Evolutionary conservation across 2,329 filamentous ascomycete genomes (phyloP).

Genomic region (Decorospora gaudefroyi): DNA sequence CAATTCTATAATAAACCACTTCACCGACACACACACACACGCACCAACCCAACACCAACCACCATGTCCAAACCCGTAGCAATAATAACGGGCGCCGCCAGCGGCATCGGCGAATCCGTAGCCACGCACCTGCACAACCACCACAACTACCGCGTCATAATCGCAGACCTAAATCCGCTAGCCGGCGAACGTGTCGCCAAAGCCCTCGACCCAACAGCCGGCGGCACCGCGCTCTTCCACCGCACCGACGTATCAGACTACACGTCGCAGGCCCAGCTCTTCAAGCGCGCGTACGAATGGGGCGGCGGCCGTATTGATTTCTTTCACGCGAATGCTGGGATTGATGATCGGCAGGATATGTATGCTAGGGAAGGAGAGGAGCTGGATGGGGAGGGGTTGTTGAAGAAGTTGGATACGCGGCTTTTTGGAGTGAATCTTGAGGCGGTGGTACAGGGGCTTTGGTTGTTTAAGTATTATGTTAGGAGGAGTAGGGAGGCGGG

Average conservation of each 20-base stretch:
- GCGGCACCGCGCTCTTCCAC: conserved; percentile 44
- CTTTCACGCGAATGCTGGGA: conserved; percentile 52
- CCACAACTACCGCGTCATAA: conserved; percentile 50
- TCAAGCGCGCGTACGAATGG: conserved; percentile 50
- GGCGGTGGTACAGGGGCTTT: conserved; percentile 50
- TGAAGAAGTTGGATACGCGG: conserved; percentile 47
- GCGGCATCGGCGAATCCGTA: conserved; percentile 53
- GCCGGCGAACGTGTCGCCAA: conserved; percentile 34
- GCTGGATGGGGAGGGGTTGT: conserved; percentile 43
- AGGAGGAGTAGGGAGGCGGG: conserved; percentile 43
- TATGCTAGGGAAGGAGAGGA: conserved; percentile 38
- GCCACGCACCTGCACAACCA: conserved; percentile 49
- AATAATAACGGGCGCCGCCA: conserved; percentile 53
- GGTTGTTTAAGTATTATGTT: conserved; percentile 52
- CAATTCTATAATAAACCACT: too few relatives aligned
- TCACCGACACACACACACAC: too few relatives aligned
- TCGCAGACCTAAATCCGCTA: conserved; percentile 51
- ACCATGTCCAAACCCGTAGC: conserved; percentile 49
- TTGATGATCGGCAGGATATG: conserved; percentile 48
- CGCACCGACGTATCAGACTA: conserved; percentile 50
- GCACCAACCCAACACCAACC: too few relatives aligned
- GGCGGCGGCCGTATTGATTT: conserved; percentile 51
- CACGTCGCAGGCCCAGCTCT: conserved; percentile 46
- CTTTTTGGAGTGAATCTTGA: conserved; percentile 50
- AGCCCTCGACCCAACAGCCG: conserved; percentile 36